Conservation (phyloP, 1,139 yeast genomes). For the Saccharomycopsis hybrid region DNA sequence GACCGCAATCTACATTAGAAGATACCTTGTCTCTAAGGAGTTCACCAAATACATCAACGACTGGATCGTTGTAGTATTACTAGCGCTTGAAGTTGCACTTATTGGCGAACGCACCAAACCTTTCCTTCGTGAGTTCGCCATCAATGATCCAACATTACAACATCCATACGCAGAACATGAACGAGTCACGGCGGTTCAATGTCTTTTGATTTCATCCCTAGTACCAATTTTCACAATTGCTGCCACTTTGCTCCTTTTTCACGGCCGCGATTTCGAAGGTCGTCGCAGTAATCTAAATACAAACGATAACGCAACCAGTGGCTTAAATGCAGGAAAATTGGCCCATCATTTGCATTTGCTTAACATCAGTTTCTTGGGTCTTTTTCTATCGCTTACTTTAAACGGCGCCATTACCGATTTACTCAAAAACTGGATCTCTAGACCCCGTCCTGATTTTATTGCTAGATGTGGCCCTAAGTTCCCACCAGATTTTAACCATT, state of each 20-base stretch:
- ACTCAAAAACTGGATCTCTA: slow-evolving; percentile 65
- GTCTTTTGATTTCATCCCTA: slow-evolving; percentile 5
- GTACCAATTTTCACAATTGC: slow-evolving; percentile 12
- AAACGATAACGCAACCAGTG: too few species aligned
- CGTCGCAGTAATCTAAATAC: too few species aligned
- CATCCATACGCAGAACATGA: slow-evolving; percentile 20
- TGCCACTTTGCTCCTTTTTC: slow-evolving; percentile 6
- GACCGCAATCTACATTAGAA: too few species aligned
- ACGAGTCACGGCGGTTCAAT: slow-evolving; percentile 8
- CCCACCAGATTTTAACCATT: slow-evolving; percentile 29
- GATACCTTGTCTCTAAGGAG: slow-evolving; percentile 14
- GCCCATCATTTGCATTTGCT: slow-evolving; percentile 13
- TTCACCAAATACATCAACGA: slow-evolving; percentile 11
- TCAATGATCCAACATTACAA: slow-evolving; percentile 17
- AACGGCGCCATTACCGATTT: slow-evolving; percentile 42
- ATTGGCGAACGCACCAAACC: slow-evolving; percentile 19
- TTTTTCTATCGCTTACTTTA: slow-evolving; percentile 9
- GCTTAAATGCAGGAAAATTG: neutral
- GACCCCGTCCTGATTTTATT: slow-evolving; percentile 74
- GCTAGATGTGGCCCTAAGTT: slow-evolving; percentile 54
- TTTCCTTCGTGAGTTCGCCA: slow-evolving; percentile 18
- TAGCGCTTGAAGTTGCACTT: slow-evolving; percentile 15
- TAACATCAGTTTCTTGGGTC: slow-evolving; percentile 16
- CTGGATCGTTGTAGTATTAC: slow-evolving; percentile 15
- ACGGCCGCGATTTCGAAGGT: slow-evolving; percentile 3